phyloP scores from a whole-genome alignment of 2,329 filamentous ascomycete genomes.

The Cytospora paraplurivora region DNA sequence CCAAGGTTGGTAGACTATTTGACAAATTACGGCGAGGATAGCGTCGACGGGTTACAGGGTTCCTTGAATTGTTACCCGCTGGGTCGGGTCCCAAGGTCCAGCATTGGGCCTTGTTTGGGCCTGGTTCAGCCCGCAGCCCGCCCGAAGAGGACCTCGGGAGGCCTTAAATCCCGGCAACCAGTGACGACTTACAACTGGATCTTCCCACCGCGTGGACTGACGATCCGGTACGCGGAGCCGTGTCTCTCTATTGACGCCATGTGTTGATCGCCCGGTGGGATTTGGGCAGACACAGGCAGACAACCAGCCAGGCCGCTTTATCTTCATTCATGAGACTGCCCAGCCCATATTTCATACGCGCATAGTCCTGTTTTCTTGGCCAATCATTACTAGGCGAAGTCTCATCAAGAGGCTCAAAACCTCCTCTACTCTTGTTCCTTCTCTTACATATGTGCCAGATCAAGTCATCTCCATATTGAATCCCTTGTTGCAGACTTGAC shows the following conservation, averaged over 20 bases:
- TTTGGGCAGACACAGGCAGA: conserved; percentile 5
- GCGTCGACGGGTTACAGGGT: neutral
- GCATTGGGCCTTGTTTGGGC: conserved; percentile 20
- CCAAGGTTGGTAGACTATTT: conserved; percentile 15
- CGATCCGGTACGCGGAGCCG: conserved; percentile 16
- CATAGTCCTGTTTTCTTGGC: neutral
- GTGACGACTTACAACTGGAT: conserved; percentile 4
- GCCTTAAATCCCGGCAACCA: conserved; percentile 18
- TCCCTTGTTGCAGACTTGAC: conserved; percentile 7
- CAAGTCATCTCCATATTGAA: conserved; percentile 1
- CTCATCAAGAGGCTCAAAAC: neutral
- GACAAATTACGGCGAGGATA: conserved; percentile 5
- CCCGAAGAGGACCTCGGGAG: neutral
- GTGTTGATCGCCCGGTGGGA: conserved; percentile 20
- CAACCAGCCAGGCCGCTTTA: neutral
- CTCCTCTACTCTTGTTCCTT: neutral
- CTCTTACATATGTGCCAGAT: neutral
- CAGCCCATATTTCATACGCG: neutral
- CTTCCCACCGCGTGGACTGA: conserved; percentile 15
- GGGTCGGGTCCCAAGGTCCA: conserved; percentile 16
- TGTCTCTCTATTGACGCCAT: conserved; percentile 23
- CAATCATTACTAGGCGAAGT: conserved; percentile 2
- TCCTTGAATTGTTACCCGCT: conserved; percentile 5
- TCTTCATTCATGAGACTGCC: conserved; percentile 5
- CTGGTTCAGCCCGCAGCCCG: conserved; percentile 14